Evolutionary conservation across 495 filamentous ascomycete genomes (phyloP).

Genomic region (Hyaloscypha bicolor): DNA sequence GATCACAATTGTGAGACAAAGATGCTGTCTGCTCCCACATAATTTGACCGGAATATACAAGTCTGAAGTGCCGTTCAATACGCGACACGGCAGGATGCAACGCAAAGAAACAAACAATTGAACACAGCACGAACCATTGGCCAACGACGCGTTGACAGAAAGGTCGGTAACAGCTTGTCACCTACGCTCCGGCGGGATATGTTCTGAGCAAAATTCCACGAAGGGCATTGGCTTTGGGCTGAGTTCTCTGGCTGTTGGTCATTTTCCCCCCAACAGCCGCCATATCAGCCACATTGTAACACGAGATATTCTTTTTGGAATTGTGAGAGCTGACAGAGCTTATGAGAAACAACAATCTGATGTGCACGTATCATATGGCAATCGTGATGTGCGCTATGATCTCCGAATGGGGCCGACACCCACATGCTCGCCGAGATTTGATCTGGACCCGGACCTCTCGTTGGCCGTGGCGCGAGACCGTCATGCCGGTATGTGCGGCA

Average conservation of each 20-base stretch:
- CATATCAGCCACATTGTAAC: background rate
- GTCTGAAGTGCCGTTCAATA: background rate
- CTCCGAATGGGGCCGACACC: background rate
- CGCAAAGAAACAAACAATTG: background rate
- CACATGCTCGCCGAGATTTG: background rate
- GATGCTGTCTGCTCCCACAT: background rate
- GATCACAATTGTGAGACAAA: background rate
- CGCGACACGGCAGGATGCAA: background rate
- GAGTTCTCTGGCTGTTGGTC: background rate
- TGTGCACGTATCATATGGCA: background rate
- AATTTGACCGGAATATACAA: background rate
- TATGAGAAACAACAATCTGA: background rate
- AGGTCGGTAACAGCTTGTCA: background rate
- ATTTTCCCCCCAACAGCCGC: background rate
- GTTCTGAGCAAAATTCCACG: background rate
- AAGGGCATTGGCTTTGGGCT: background rate
- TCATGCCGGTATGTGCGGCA: background rate
- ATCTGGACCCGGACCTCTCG: background rate
- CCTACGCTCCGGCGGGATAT: background rate
- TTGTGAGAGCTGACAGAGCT: background rate
- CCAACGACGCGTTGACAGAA: background rate
- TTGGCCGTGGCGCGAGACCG: background rate
- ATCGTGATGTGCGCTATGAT: background rate
- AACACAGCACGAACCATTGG: background rate
- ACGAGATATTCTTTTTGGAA: background rate